Conservation (phyloP, 2,329 filamentous ascomycete genomes). For the Ceratocystis cacaofunesta region DNA sequence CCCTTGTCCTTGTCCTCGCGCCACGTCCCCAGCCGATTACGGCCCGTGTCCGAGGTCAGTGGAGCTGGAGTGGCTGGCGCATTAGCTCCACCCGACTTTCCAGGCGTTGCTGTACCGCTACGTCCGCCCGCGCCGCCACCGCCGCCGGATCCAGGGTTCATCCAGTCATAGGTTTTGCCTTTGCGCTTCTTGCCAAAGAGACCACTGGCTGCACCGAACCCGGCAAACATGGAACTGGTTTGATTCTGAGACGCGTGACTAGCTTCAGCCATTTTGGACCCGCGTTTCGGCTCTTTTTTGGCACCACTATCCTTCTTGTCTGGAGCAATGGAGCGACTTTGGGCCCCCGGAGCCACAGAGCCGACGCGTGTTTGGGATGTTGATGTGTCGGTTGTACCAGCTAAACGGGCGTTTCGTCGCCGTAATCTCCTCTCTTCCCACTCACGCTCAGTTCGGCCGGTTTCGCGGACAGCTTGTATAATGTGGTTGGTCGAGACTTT, state of each 20-base stretch:
- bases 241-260: conserved; percentile 71
- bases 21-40: conserved; percentile 55
- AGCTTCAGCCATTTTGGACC: conserved; percentile 63
- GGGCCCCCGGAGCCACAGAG: conserved; percentile 44
- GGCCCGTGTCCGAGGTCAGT: conserved; percentile 39
- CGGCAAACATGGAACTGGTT: conserved; percentile 59
- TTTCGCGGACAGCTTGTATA: conserved; percentile 39
- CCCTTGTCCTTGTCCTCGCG: conserved; percentile 67
- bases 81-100: conserved; percentile 23
- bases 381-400: conserved; percentile 38
- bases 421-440: conserved; percentile 57
- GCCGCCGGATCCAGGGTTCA: conserved; percentile 40
- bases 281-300: conserved; percentile 76
- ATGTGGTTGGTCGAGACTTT: conserved; percentile 37
- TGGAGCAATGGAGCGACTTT: conserved; percentile 43
- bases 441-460: conserved; percentile 51
- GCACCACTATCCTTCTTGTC: conserved; percentile 52
- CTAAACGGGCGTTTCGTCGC: conserved; percentile 50
- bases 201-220: conserved; percentile 47
- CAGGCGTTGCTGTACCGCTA: conserved; percentile 40
- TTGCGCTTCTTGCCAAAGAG: conserved; percentile 45
- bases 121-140: conserved; percentile 15
- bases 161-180: conserved; percentile 60
- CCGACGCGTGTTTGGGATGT: conserved; percentile 37
- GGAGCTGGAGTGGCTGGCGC: conserved; percentile 23